phyloP scores from a whole-genome alignment of 208 protist genomes.

The Herpetomonas muscarum region DNA sequence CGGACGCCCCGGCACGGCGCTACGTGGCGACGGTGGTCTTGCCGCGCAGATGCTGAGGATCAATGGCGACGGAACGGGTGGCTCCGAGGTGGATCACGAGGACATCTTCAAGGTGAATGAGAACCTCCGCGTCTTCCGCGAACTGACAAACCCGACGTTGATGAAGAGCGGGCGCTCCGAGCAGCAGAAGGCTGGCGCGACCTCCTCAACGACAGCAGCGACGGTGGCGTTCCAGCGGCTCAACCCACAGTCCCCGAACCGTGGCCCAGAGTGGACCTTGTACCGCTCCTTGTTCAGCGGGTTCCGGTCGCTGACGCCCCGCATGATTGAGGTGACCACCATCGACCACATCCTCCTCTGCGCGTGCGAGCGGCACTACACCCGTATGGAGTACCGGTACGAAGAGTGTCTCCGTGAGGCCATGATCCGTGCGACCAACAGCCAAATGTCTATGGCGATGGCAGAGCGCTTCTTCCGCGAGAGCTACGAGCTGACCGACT shows the following conservation, averaged over 20 bases:
- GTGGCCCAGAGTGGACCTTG: constrained; percentile 77
- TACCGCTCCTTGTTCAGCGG: constrained; percentile 76
- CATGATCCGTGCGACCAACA: constrained; percentile 53
- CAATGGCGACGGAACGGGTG: no score
- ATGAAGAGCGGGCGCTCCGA: constrained; percentile 23
- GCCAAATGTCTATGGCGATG: constrained; percentile 61
- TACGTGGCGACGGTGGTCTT: no score
- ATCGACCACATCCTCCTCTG: constrained; percentile 82
- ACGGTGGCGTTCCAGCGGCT: constrained; percentile 71
- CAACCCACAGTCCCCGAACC: constrained; percentile 81
- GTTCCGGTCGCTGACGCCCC: constrained; percentile 71
- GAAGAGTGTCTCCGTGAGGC: constrained; percentile 54
- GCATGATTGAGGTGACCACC: constrained; percentile 75
- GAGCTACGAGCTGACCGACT: constrained; percentile 70
- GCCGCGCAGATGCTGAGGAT: no score
- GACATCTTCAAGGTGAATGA: constrained; percentile 39
- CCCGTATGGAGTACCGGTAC: constrained; percentile 73
- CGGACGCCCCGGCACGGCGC: no score
- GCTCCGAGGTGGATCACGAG: constrained; percentile 2
- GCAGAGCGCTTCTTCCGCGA: constrained; percentile 82
- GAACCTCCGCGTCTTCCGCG: constrained; percentile 53
- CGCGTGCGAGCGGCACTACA: constrained; percentile 74
- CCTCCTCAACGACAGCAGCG: constrained; percentile 66
- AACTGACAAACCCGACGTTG: constrained; percentile 30
- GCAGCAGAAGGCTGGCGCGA: constrained; percentile 43